phyloP scores from a whole-genome alignment of 75 land plant genomes.

The Larix kaempferi region DNA sequence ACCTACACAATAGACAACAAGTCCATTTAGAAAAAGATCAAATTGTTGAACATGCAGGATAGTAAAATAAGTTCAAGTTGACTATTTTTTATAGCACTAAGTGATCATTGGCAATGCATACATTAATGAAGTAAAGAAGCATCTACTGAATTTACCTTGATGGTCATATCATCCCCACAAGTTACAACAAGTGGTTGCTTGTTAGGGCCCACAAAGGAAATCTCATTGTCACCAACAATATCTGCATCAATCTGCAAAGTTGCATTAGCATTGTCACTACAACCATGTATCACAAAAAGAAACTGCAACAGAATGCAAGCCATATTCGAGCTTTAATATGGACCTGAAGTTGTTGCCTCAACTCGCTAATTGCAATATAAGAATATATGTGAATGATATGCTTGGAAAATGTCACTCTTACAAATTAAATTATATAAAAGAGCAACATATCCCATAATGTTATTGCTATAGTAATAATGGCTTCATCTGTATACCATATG shows the following conservation, averaged over 20 bases:
- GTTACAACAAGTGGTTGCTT: conserved; percentile 15
- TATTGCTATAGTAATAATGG: too few species aligned
- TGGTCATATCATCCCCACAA: conserved; percentile 26
- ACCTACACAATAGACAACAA: conserved; percentile 13
- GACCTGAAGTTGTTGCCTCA: conserved; percentile 66
- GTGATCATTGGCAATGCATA: too few species aligned
- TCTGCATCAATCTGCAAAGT: conserved; percentile 15
- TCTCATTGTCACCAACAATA: conserved; percentile 20
- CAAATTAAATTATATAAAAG: neutral
- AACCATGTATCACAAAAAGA: neutral
- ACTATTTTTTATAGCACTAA: too few species aligned
- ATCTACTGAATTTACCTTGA: neutral
- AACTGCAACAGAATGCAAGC: neutral
- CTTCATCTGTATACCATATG: too few species aligned
- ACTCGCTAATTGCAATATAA: conserved; percentile 44
- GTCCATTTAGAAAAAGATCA: too few species aligned
- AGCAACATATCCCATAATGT: too few species aligned
- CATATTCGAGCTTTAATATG: neutral
- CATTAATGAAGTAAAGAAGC: too few species aligned
- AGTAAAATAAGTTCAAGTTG: too few species aligned
- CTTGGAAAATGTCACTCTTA: conserved; percentile 77
- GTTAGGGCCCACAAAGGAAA: conserved; percentile 17
- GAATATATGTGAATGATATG: conserved; percentile 76
- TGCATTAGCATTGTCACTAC: neutral
- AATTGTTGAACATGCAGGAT: too few species aligned